Conservation (phyloP, 129 eudicot species). For the Flaveria brownii region DNA sequence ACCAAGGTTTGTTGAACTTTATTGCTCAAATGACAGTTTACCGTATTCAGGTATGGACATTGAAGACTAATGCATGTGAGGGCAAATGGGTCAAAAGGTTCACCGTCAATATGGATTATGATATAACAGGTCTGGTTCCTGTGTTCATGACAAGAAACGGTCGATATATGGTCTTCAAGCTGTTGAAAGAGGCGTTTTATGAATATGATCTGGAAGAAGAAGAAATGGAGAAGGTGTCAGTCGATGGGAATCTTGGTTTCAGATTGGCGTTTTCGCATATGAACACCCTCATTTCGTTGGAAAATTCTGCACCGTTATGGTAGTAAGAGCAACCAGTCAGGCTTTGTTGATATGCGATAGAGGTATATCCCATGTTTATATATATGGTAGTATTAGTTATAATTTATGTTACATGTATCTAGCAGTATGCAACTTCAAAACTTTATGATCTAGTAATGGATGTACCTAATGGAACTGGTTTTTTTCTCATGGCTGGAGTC, state of each 20-base stretch:
- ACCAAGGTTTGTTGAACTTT: slow-evolving; percentile 35
- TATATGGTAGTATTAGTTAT: neutral
- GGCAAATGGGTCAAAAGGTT: slow-evolving; percentile 38
- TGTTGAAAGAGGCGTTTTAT: slow-evolving; percentile 16
- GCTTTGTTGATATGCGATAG: neutral
- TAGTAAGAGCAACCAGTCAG: slow-evolving; percentile 5
- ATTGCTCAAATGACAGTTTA: slow-evolving; percentile 41
- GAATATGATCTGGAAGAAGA: slow-evolving; percentile 37
- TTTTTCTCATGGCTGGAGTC: neutral
- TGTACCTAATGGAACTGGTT: slow-evolving; percentile 15
- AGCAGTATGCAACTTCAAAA: slow-evolving; percentile 11
- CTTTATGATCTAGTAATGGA: slow-evolving; percentile 15
- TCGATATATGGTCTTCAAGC: slow-evolving; percentile 22
- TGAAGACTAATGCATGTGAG: slow-evolving; percentile 25
- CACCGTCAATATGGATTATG: slow-evolving; percentile 37
- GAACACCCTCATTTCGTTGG: slow-evolving; percentile 36
- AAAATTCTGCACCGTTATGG: slow-evolving; percentile 24
- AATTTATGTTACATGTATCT: slow-evolving; percentile 9
- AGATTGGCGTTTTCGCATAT: slow-evolving; percentile 28
- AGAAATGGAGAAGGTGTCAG: slow-evolving; percentile 29
- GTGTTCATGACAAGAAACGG: slow-evolving; percentile 33
- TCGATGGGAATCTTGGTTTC: slow-evolving; percentile 8
- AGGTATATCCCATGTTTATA: slow-evolving; percentile 16
- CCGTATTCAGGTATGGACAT: slow-evolving; percentile 38
- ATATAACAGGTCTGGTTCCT: slow-evolving; percentile 35